Evolutionary conservation across 257 asterid genomes (phyloP).

Genomic region (Schizonepeta tenuifolia): DNA sequence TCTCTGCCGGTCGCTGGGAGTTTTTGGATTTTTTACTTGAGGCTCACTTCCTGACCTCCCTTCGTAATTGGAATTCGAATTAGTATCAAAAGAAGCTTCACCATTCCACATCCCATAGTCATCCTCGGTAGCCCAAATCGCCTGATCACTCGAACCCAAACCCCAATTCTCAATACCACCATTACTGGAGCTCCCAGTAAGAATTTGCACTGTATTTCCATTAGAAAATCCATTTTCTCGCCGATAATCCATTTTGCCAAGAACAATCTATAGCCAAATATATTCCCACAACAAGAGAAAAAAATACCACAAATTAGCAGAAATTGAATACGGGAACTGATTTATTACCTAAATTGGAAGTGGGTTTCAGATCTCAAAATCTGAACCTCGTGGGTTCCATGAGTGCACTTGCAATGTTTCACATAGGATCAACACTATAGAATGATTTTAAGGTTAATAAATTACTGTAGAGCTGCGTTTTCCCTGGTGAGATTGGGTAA

Average conservation of each 20-base stretch:
- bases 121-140: constrained; percentile 81
- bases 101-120: constrained; percentile 64
- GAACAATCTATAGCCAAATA: background rate
- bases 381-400: constrained; percentile 3
- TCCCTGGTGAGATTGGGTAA: background rate
- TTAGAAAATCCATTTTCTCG: constrained; percentile 48
- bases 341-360: constrained; percentile 40
- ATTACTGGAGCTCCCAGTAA: constrained; percentile 45
- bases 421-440: background rate
- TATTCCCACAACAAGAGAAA: constrained; percentile 19
- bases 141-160: constrained; percentile 44
- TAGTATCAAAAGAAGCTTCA: constrained; percentile 49
- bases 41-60: constrained; percentile 64
- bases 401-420: constrained; percentile 21
- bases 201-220: constrained; percentile 60
- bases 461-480: background rate
- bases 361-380: constrained; percentile 40
- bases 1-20: too few relatives aligned
- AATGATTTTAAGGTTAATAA: background rate
- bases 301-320: constrained; percentile 21
- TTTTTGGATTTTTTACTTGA: constrained; percentile 50
- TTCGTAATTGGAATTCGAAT: constrained; percentile 51
- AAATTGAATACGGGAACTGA: constrained; percentile 15
- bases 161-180: constrained; percentile 60
- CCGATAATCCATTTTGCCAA: constrained; percentile 53